Evolutionary conservation across 2,329 filamentous ascomycete genomes (phyloP), one percentile per base, ranked within the genome.

Genomic region (Ploettnerulaceae sp.): DNA sequence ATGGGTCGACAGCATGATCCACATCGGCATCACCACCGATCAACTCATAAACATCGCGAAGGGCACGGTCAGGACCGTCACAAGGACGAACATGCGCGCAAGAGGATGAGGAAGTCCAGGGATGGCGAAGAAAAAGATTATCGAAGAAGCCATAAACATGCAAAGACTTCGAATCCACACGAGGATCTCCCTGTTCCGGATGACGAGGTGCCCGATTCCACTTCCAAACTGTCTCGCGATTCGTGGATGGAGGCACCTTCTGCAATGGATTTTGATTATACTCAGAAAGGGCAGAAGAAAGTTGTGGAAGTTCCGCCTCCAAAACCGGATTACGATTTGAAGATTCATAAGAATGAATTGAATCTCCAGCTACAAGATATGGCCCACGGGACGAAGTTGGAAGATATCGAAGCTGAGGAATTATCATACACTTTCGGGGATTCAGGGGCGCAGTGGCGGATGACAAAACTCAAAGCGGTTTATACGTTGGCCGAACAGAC

Each of bases 161-260:
- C 67, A 25, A 76, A 75, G 46, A 60, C 57, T 1, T 65, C 69
- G 4, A 73, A 76, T 52, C 66, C 69, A 0, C 75, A 77, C 49
- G 67, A 73, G 42, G 73, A 78, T 47, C 58, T 74, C 0, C 74
- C 74, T 2, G 55, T 74, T 3, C 75, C 73, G 1, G 69, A 78
- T 26, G 75, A 79, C 17, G 72, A 74, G 52, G 69, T 70, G 25
- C 62, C 12, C 49, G 59, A 22, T 51, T 52, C 12, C 51, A 48
- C 36, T 11, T 53, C 51, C 8, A 56, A 56, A 33, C 41, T 51
- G 24, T 76, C 82, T 56, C 80, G 94, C 53, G 93, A 97, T 65
- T 79, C 85, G 0, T 98, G 94, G 90, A 98, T 98, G 93, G 84
- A 89, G 49, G 84, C 84, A 0, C 89, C 91, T 0, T 87, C 86